Base-by-base conservation (phyloP, 306 rosid species). In the Acacia crassicarpa region DNA sequence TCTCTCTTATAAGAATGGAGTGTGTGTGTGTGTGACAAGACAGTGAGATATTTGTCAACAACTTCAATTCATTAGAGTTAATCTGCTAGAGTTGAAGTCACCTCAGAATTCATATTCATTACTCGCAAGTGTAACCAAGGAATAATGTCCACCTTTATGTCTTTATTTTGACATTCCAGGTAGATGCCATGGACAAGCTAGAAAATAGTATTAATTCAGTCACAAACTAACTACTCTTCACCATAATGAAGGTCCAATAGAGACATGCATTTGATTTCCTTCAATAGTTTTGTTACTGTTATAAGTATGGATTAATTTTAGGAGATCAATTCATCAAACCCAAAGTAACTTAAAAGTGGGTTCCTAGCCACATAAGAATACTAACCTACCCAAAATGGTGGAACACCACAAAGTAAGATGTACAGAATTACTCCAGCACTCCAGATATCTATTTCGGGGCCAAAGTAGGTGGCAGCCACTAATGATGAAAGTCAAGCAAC, bases 381-480 rank as follows among this genome's bases (percentile, higher is more conserved):
- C 91, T 65, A 77, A 93, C 99, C 99, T 85, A 98, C 99, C 99
- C 99, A 96, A 82, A 96, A 96, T 54, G 99, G 99, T 11, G 99
- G 99, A 59, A 93, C 91, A 75, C 99, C n/a, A n/a, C n/a, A n/a
- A n/a, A n/a, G n/a, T n/a, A n/a, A n/a, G n/a, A n/a, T n/a, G n/a
- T n/a, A n/a, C 5, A 95, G 92, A 80, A 95, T 90, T 77, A 95
- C 98, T 85, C 99, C 99, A 79, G 98, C 91, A 79, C 98, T 93
- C 98, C 99, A 95, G 33, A 95, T 95, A 86, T 95, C 99, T 30
- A 93, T 85, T 88, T 95, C 99, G 6, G 91, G 97, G 51, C 99
- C 97, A 78, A 93, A 95, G 76, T 44, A 38, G 30, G 85, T 63
- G 75, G 33, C 67, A 49, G 79, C 69, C 82, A 40, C 72, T 53